Evolutionary conservation across 2,329 filamentous ascomycete species (phyloP).

Genomic region (Aphanoascus verrucosus): DNA sequence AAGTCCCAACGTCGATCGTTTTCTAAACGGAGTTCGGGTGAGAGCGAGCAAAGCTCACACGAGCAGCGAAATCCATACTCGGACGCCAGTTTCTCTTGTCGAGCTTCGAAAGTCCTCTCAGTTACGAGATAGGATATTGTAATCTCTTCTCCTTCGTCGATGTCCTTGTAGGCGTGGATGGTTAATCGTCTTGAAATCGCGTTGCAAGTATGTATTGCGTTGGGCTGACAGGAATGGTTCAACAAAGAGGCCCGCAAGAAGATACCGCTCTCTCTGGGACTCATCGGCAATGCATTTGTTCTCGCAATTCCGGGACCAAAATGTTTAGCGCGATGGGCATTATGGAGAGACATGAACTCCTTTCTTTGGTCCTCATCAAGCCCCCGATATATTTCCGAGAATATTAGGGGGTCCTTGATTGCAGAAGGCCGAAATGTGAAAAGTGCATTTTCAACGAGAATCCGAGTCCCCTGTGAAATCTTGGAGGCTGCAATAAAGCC

Average conservation of each 20-base stretch:
- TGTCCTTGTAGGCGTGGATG: slow-evolving; percentile 15
- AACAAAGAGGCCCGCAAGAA: slow-evolving; percentile 13
- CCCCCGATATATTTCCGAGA: slow-evolving; percentile 3
- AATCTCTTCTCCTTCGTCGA: slow-evolving; percentile 16
- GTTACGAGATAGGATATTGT: slow-evolving; percentile 15
- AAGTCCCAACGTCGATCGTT: slow-evolving; percentile 9
- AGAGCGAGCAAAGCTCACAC: slow-evolving; percentile 12
- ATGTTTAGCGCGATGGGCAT: slow-evolving; percentile 11
- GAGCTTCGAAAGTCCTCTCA: neutral
- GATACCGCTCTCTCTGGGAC: slow-evolving; percentile 11
- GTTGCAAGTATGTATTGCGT: slow-evolving; percentile 15
- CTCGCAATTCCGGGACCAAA: slow-evolving; percentile 11
- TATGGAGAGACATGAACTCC: slow-evolving; percentile 11
- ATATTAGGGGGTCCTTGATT: neutral
- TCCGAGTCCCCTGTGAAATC: slow-evolving; percentile 14
- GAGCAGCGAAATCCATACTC: slow-evolving; percentile 15
- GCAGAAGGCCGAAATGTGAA: slow-evolving; percentile 7
- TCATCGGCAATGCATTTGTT: slow-evolving; percentile 14
- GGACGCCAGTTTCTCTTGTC: slow-evolving; percentile 10
- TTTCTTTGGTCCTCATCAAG: slow-evolving; percentile 10
- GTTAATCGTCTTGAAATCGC: slow-evolving; percentile 10
- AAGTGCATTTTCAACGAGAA: slow-evolving; percentile 13
- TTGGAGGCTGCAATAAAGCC: slow-evolving; percentile 11
- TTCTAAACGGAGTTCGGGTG: slow-evolving; percentile 2
- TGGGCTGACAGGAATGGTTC: slow-evolving; percentile 17